Percentiles rank a stretch among this genome's conserved stretches.
These are phyloP conservation scores for Quercus lobata DNA, from an alignment of 331 rosid genomes.

Conservation along the genomic window DNA sequence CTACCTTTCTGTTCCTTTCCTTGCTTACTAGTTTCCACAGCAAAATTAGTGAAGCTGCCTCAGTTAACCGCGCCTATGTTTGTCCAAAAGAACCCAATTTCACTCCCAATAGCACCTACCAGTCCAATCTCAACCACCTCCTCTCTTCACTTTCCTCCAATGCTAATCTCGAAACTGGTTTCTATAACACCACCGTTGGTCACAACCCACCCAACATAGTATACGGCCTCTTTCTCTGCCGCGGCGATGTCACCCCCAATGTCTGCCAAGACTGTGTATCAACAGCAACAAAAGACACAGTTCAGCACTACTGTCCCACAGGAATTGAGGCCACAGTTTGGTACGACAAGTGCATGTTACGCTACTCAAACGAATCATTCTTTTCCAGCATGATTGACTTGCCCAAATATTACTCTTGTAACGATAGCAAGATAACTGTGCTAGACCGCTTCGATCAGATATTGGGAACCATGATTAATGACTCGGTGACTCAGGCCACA, in stretches of 20 bases:
- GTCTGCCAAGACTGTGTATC: constrained; percentile 35
- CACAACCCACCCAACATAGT: not conserved
- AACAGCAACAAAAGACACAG: not conserved
- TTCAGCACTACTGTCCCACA: constrained; percentile 14
- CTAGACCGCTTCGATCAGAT: constrained; percentile 4
- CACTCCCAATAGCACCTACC: constrained; percentile 27
- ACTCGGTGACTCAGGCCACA: constrained; percentile 18
- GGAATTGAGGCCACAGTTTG: constrained; percentile 35
- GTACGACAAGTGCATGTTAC: constrained; percentile 44
- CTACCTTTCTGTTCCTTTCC: constrained; percentile 5
- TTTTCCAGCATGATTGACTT: constrained; percentile 3
- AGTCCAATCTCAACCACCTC: constrained; percentile 33
- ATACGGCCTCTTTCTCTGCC: constrained; percentile 58
- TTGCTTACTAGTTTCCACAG: not conserved
- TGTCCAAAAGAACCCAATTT: constrained; percentile 20
- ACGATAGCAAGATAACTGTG: not conserved
- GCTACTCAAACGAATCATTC: constrained; percentile 34
- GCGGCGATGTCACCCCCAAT: constrained; percentile 35
- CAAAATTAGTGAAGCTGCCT: constrained; percentile 3
- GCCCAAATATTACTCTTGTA: fast-evolving
- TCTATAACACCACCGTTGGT: constrained; percentile 19
- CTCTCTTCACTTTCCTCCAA: constrained; percentile 37
- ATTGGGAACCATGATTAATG: not conserved
- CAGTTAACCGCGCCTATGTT: constrained; percentile 14
- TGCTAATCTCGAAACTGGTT: constrained; percentile 11